phyloP scores from a whole-genome alignment of 352 stramenopile genomes.

The Elongisporangium senticosum region DNA sequence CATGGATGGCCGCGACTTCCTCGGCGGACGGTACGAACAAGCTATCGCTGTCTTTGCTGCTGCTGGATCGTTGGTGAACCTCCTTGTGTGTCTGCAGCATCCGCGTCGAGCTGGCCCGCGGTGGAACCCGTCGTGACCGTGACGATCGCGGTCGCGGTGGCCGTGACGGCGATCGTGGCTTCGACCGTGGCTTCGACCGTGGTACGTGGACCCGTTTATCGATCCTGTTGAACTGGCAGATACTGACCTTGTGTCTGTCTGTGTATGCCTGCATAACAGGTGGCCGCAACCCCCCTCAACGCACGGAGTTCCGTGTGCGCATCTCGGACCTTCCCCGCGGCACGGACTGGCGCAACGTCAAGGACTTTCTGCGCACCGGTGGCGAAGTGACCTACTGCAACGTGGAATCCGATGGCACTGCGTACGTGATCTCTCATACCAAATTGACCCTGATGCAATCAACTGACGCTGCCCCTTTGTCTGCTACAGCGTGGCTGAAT shows the following conservation, averaged over 20 bases:
- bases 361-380: slow-evolving; percentile 80
- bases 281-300: slow-evolving; percentile 66
- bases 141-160: slow-evolving; percentile 35
- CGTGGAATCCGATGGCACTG: slow-evolving; percentile 74
- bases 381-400: slow-evolving; percentile 86
- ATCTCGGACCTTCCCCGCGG: slow-evolving; percentile 75
- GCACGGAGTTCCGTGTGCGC: slow-evolving; percentile 68
- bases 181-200: slow-evolving; percentile 56
- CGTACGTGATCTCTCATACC: slow-evolving; percentile 39
- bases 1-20: slow-evolving; percentile 83
- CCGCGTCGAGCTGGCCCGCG: slow-evolving; percentile 76
- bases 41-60: neutral
- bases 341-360: slow-evolving; percentile 83
- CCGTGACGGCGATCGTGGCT: slow-evolving; percentile 30
- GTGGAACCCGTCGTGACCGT: slow-evolving; percentile 55
- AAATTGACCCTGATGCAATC: neutral
- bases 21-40: slow-evolving; percentile 62
- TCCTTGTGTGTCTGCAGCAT: slow-evolving; percentile 31
- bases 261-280: slow-evolving; percentile 9
- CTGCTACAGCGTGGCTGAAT: slow-evolving; percentile 60
- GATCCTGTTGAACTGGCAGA: neutral
- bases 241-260: neutral
- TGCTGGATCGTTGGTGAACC: neutral
- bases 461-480: neutral
- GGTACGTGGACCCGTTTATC: slow-evolving; percentile 18